These are phyloP conservation scores for Malus sylvestris DNA, from an alignment of 306 rosid genomes.

Conservation along the genomic window DNA sequence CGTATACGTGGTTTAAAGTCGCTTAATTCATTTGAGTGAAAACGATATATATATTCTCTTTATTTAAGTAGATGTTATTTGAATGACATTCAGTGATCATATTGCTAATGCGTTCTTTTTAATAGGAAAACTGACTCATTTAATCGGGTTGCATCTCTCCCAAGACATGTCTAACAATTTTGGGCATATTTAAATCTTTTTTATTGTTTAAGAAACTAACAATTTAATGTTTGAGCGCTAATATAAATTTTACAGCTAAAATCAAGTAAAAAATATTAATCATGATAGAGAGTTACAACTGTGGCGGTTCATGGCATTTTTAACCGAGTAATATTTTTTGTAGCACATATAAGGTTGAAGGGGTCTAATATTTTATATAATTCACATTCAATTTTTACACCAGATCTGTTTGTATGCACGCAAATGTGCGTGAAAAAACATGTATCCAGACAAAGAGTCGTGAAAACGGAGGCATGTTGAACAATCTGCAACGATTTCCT, in stretches of 20 bases:
- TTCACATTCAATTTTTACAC: neutral
- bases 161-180: too few relatives aligned
- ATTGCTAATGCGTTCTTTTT: neutral
- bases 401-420: neutral
- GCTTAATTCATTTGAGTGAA: neutral
- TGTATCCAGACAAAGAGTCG: neutral
- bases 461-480: constrained; percentile 1
- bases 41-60: neutral
- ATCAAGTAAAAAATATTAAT: too few relatives aligned
- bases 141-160: too few relatives aligned
- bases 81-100: neutral
- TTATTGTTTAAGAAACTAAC: too few relatives aligned
- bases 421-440: neutral
- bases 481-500: neutral
- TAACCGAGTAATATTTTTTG: neutral
- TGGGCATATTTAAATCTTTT: too few relatives aligned
- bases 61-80: neutral
- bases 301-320: neutral
- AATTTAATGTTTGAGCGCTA: too few relatives aligned
- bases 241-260: too few relatives aligned
- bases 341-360: neutral
- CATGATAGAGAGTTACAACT: neutral
- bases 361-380: neutral
- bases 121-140: too few relatives aligned
- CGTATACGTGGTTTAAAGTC: neutral